phyloP scores from a whole-genome alignment of 2,329 filamentous ascomycete species.

The Fusarium duplospermum region DNA sequence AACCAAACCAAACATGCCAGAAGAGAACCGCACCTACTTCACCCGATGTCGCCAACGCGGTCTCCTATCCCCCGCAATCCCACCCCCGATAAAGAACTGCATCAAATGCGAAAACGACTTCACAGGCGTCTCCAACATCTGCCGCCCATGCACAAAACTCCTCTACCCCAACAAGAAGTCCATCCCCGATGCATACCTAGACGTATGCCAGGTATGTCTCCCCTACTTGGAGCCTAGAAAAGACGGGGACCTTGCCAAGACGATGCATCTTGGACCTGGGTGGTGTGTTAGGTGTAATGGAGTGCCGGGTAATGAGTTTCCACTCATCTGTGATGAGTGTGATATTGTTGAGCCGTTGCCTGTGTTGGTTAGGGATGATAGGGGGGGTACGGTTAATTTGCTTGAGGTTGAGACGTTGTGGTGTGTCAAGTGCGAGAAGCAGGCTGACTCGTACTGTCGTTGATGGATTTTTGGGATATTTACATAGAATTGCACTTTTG shows the following conservation, averaged over 20 bases:
- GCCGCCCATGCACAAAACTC: constrained; percentile 10
- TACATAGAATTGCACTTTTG: background rate
- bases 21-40: constrained; percentile 7
- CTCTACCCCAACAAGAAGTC: background rate
- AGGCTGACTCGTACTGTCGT: constrained; percentile 20
- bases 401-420: constrained; percentile 28
- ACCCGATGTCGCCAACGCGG: constrained; percentile 18
- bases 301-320: background rate
- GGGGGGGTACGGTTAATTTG: constrained; percentile 30
- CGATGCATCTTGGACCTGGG: constrained; percentile 32
- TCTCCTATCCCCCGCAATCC: constrained; percentile 16
- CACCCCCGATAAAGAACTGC: constrained; percentile 8
- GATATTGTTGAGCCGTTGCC: constrained; percentile 13
- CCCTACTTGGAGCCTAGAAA: background rate
- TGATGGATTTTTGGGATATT: background rate
- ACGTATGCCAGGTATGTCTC: constrained; percentile 2
- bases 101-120: background rate
- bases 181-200: constrained; percentile 13
- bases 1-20: background rate
- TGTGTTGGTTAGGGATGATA: constrained; percentile 7
- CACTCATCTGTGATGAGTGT: constrained; percentile 28
- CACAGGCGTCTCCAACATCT: background rate
- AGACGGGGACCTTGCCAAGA: background rate
- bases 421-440: constrained; percentile 28
- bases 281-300: constrained; percentile 36